Base-by-base conservation (phyloP, 371 early-diverging fungal genomes). In the Rhizopus delemar region DNA sequence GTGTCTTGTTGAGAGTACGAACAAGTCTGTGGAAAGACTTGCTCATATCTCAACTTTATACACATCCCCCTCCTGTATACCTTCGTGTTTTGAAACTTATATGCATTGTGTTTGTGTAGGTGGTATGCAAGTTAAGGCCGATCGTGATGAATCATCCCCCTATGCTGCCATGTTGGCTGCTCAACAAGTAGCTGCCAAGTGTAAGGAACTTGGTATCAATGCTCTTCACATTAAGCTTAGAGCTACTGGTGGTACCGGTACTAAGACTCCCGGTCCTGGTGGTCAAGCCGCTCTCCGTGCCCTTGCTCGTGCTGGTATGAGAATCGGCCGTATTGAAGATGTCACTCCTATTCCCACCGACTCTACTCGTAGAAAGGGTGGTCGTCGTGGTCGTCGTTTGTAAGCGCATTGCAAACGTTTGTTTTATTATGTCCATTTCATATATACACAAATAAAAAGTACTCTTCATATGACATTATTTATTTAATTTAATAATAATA, bases 61-160 rank as follows among this genome's bases (percentile, higher is more conserved):
- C 22, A 22, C 22, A 22, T 22, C 22, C 22, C 22, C 22, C 22
- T 22, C 22, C 22, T 22, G 22, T 22, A 22, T 22, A 22, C 22
- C 22, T 22, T 22, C 22, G 22, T 22, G 22, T 38, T 8, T 38
- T 8, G 8, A 38, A 11, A 5, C 39, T 38, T 38, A 38, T 38
- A 22, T 22, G 2, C 22, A 22, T 22, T 22, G 22, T 22, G 22
- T 22, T 22, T 22, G 22, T 22, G 2, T 22, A 22, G 22, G 99
- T 92, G 99, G 99, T 77, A 99, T 99, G 99, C 99, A 97, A 89
- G 99, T 99, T 74, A 99, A 99, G 93, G 97, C 99, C 68, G 99
- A 99, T 85, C 98, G 99, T 86, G 99, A 99, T 83, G 99, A 99
- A 82, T 96, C 99, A 51, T 98, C 99, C 59, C 98, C 99, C 70